Base-by-base conservation (phyloP, 2,329 filamentous ascomycete genomes). In the Fusarium miscanthi region DNA sequence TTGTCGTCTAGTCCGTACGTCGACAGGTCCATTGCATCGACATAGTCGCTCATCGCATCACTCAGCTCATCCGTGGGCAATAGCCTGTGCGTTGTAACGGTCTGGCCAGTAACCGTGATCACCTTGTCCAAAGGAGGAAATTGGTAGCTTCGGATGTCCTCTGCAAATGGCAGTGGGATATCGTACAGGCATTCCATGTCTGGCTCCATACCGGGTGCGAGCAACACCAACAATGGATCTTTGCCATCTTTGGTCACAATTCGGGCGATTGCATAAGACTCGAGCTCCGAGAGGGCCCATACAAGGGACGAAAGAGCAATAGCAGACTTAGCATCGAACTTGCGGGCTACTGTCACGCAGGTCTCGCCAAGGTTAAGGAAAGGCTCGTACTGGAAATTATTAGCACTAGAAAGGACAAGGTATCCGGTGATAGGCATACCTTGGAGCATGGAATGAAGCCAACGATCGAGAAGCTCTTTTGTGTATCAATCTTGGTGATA, bases 51-150 rank as follows among this genome's bases (percentile, higher is more conserved):
- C 95, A 99, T 98, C 2, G 94, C 92, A 53, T 91, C 84, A 59
- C 89, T 87, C 30, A 99, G 86, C 37, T 93, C 89, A 5, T 93
- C 87, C 14, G 85, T 91, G 0, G 96, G 96, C 4, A 99, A 85
- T 66, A 97, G 91, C 40, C 94, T 92, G 73, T 99, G 95, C 75
- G 95, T 91, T 16, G 89, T 93, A 53, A 98, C 84, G 13, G 89
- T 87, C 72, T 93, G 93, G 2, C 95, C 95, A 16, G 91, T 94
- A n/a, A 97, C 88, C 0, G 95, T 98, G 66, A 97, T 84, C 33
- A 98, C 92, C 69, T 90, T 92, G 79, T 97, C 95, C 16, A 99
- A 84, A 0, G 95, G 94, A 10, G 96, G 94, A 74, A 99, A 99
- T 64, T 91, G 92, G 80, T 98, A 98, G n/a, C 88, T 88, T 40